Evolutionary conservation across 345 rosid species (phyloP).

Genomic region (Anacardium occidentale): DNA sequence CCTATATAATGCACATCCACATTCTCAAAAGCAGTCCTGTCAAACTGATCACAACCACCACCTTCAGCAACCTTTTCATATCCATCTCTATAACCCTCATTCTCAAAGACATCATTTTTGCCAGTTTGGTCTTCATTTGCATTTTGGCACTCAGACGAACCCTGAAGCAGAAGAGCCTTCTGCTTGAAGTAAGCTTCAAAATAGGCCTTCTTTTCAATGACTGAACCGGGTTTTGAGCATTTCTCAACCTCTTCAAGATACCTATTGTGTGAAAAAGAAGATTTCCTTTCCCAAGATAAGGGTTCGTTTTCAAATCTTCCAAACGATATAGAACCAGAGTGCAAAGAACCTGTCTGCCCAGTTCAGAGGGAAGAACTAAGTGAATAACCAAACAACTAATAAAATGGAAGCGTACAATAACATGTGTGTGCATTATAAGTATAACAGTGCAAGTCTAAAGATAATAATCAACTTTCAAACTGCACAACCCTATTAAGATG

Average conservation of each 20-base stretch:
- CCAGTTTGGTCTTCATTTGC: slow-evolving; percentile 31
- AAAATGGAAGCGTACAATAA: not conserved
- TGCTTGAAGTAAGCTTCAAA: slow-evolving; percentile 90
- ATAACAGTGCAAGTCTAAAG: not conserved
- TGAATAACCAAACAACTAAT: not conserved
- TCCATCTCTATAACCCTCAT: slow-evolving; percentile 29
- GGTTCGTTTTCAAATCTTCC: slow-evolving; percentile 87
- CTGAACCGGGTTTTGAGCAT: slow-evolving; percentile 82
- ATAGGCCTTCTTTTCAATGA: slow-evolving; percentile 73
- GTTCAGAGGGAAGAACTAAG: slow-evolving; percentile 15
- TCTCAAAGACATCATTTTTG: slow-evolving; percentile 30
- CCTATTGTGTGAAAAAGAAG: slow-evolving; percentile 82
- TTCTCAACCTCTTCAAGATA: slow-evolving; percentile 94
- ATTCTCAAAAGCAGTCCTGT: slow-evolving; percentile 28
- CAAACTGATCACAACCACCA: slow-evolving; percentile 25
- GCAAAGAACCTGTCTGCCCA: slow-evolving; percentile 59
- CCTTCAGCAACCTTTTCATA: slow-evolving; percentile 29
- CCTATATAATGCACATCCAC: slow-evolving; percentile 14
- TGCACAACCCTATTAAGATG: too few relatives aligned
- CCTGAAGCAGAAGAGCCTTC: slow-evolving; percentile 53
- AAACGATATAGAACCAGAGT: slow-evolving; percentile 85
- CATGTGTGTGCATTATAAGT: not conserved
- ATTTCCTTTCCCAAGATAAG: slow-evolving; percentile 80
- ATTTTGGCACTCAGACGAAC: slow-evolving; percentile 42
- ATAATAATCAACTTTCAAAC: not conserved